These are phyloP conservation scores for Nemania serpens DNA, from an alignment of 2,329 filamentous ascomycete species.

Conservation along the genomic window DNA sequence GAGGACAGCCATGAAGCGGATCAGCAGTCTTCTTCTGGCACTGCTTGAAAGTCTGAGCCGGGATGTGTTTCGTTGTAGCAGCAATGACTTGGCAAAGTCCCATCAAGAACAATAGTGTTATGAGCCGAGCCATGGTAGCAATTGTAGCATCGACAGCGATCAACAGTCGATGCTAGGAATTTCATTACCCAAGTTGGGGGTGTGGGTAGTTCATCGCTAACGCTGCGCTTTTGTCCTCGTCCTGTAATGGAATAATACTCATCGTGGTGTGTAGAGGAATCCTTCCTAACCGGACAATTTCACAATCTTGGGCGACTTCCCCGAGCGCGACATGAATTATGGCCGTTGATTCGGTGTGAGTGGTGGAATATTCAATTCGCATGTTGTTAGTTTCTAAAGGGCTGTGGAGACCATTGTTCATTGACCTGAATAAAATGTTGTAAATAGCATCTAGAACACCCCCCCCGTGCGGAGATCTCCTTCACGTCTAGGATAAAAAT, in stretches of 20 bases:
- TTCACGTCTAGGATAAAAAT: too few species aligned
- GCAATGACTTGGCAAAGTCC: slow-evolving; percentile 1
- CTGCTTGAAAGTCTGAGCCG: slow-evolving; percentile 38
- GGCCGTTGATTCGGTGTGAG: slow-evolving; percentile 9
- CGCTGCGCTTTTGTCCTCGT: background rate
- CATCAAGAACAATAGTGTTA: slow-evolving; percentile 10
- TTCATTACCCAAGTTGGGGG: background rate
- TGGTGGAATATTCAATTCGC: slow-evolving; percentile 26
- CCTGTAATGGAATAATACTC: background rate
- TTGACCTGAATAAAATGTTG: background rate
- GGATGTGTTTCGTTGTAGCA: slow-evolving; percentile 12
- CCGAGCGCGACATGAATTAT: background rate
- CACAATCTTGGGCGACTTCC: background rate
- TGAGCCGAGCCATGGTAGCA: slow-evolving; percentile 16
- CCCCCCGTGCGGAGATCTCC: background rate
- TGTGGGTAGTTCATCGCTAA: background rate
- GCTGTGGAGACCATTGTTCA: background rate
- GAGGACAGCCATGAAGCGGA: slow-evolving; percentile 46
- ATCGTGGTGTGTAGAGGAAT: background rate
- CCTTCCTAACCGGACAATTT: background rate
- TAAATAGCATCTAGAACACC: background rate
- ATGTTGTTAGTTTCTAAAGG: background rate
- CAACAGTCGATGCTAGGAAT: background rate
- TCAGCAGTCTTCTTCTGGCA: slow-evolving; percentile 43
- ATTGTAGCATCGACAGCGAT: background rate